Conservation (phyloP, 2,329 filamentous ascomycete species). For the Coniella vitis region DNA sequence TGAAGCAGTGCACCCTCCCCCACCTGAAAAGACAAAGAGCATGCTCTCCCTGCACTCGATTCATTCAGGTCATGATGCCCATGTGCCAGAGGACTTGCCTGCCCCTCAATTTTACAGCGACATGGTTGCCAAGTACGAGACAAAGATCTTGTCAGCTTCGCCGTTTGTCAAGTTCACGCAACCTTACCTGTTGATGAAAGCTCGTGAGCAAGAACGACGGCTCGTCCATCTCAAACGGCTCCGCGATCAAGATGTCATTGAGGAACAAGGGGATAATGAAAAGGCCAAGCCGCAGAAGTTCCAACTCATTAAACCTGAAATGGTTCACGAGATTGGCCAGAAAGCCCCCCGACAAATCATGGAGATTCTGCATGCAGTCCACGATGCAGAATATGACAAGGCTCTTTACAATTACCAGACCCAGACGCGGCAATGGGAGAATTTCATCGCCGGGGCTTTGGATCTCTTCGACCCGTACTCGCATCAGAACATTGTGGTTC, state of each 20-base stretch:
- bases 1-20: conserved; percentile 9
- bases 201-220: conserved; percentile 81
- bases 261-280: conserved; percentile 51
- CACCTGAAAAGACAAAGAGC: conserved; percentile 20
- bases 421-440: conserved; percentile 93
- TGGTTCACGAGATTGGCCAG: conserved; percentile 80
- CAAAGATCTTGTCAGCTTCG: conserved; percentile 87
- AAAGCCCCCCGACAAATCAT: conserved; percentile 80
- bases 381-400: conserved; percentile 95
- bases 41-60: conserved; percentile 32
- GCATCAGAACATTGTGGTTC: conserved; percentile 91
- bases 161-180: conserved; percentile 94
- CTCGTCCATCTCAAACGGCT: conserved; percentile 76
- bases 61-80: conserved; percentile 40
- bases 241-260: conserved; percentile 64
- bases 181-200: conserved; percentile 86
- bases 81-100: conserved; percentile 69
- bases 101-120: conserved; percentile 92
- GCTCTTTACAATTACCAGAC: conserved; percentile 89
- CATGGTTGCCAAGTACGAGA: conserved; percentile 88
- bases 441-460: conserved; percentile 80
- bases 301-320: conserved; percentile 86
- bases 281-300: conserved; percentile 66
- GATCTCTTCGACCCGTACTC: conserved; percentile 91
- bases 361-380: conserved; percentile 88